These are phyloP conservation scores for Hypoxylon sp. DNA, from an alignment of 2,329 filamentous ascomycete genomes.

Conservation along the genomic window DNA sequence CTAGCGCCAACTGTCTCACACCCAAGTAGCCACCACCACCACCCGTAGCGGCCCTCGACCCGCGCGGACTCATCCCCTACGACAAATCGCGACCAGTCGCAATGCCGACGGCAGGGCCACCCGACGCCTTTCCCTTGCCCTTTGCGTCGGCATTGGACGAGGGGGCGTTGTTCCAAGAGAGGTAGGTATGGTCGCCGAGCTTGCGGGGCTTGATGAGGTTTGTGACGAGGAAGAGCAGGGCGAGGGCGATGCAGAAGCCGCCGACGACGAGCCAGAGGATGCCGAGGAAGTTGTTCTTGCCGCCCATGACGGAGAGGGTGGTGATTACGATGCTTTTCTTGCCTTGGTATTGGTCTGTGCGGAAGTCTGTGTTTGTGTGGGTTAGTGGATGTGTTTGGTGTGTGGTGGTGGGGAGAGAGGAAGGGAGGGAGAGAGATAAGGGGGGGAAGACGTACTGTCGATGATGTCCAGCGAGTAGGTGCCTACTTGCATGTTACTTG, in stretches of 20 bases:
- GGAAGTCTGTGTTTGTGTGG: slow-evolving; percentile 76
- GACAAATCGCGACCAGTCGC: slow-evolving; percentile 71
- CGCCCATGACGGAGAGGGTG: slow-evolving; percentile 92
- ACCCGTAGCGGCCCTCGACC: background rate
- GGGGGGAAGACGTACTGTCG: slow-evolving; percentile 74
- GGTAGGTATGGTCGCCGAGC: slow-evolving; percentile 96
- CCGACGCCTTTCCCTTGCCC: slow-evolving; percentile 59
- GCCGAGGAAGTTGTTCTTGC: slow-evolving; percentile 94
- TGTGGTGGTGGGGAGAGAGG: background rate
- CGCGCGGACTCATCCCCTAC: slow-evolving; percentile 47
- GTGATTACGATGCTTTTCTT: slow-evolving; percentile 92
- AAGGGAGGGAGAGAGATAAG: background rate
- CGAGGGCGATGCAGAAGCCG: slow-evolving; percentile 91
- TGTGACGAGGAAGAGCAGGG: slow-evolving; percentile 87
- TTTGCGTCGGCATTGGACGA: slow-evolving; percentile 55
- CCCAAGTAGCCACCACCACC: background rate
- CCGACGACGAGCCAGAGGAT: slow-evolving; percentile 97
- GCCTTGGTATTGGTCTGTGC: slow-evolving; percentile 82
- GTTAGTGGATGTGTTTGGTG: slow-evolving; percentile 23
- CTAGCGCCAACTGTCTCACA: background rate
- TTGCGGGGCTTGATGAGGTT: slow-evolving; percentile 96
- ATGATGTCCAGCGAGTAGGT: slow-evolving; percentile 83
- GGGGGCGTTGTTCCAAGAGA: slow-evolving; percentile 87
- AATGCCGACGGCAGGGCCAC: slow-evolving; percentile 61
- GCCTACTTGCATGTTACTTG: slow-evolving; percentile 75